phyloP scores from a whole-genome alignment of 768 basidiomycete species.

The Clitopilus hobsonii region DNA sequence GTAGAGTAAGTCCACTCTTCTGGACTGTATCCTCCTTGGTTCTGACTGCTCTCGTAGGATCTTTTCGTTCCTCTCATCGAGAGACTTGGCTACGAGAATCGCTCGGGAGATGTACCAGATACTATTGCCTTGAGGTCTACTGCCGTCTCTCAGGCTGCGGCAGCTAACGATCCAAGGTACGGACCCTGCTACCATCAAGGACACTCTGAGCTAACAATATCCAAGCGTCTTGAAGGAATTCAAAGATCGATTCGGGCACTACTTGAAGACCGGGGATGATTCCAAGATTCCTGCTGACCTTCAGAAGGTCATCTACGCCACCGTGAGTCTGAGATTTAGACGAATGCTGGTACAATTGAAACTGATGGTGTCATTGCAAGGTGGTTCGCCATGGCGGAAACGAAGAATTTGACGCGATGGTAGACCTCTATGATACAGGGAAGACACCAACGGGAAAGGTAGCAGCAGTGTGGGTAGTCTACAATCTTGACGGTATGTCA shows the following conservation, averaged over 20 bases:
- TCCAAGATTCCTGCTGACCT: constrained; percentile 80
- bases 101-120: constrained; percentile 60
- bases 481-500: no score
- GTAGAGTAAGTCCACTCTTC: constrained; percentile 41
- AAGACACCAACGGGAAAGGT: constrained; percentile 70
- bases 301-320: constrained; percentile 45
- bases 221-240: constrained; percentile 73
- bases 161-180: constrained; percentile 18
- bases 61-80: constrained; percentile 75
- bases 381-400: constrained; percentile 72
- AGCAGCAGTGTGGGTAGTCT: constrained; percentile 64
- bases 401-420: constrained; percentile 69
- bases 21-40: neutral
- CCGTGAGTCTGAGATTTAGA: constrained; percentile 27
- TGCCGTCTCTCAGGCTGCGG: constrained; percentile 53
- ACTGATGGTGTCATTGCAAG: no score
- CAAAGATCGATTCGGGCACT: constrained; percentile 62
- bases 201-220: neutral
- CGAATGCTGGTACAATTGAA: no score
- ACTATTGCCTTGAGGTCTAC: constrained; percentile 68
- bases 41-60: constrained; percentile 27
- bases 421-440: constrained; percentile 64
- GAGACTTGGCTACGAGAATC: constrained; percentile 74
- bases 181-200: constrained; percentile 1
- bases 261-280: constrained; percentile 68